phyloP scores from a whole-genome alignment of 1,284 basidiomycete species.

The Ganoderma multipileum region DNA sequence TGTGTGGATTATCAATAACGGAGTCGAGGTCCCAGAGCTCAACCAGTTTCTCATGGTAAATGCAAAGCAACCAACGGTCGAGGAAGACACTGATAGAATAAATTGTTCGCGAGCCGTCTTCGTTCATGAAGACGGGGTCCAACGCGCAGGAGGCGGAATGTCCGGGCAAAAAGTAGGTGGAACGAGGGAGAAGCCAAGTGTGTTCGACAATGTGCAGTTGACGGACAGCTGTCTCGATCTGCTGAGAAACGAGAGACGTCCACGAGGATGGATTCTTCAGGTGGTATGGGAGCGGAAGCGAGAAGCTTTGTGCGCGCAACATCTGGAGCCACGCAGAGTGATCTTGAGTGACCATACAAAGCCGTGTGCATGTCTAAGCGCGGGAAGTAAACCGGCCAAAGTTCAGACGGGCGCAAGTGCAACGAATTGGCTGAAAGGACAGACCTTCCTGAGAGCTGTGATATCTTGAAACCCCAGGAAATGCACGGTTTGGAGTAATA shows the following conservation, averaged over 20 bases:
- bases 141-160: constrained; percentile 15
- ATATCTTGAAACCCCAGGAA: constrained; percentile 31
- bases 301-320: constrained; percentile 18
- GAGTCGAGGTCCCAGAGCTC: constrained; percentile 39
- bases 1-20: constrained; percentile 12
- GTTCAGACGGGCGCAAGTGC: background rate
- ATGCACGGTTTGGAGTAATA: constrained; percentile 33
- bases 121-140: constrained; percentile 23
- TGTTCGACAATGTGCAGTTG: constrained; percentile 23
- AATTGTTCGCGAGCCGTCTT: constrained; percentile 28
- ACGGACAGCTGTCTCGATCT: constrained; percentile 27
- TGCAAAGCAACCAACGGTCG: constrained; percentile 38
- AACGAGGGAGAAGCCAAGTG: constrained; percentile 30
- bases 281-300: constrained; percentile 28
- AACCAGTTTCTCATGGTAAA: constrained; percentile 36
- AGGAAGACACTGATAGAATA: constrained; percentile 34
- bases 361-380: constrained; percentile 31
- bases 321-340: constrained; percentile 33
- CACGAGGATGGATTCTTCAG: constrained; percentile 9
- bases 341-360: constrained; percentile 27
- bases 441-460: constrained; percentile 33
- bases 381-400: background rate
- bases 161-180: constrained; percentile 16
- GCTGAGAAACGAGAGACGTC: constrained; percentile 9
- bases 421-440: background rate